phyloP scores from a whole-genome alignment of 2,329 filamentous ascomycete species.

The Dactylellina leptospora region DNA sequence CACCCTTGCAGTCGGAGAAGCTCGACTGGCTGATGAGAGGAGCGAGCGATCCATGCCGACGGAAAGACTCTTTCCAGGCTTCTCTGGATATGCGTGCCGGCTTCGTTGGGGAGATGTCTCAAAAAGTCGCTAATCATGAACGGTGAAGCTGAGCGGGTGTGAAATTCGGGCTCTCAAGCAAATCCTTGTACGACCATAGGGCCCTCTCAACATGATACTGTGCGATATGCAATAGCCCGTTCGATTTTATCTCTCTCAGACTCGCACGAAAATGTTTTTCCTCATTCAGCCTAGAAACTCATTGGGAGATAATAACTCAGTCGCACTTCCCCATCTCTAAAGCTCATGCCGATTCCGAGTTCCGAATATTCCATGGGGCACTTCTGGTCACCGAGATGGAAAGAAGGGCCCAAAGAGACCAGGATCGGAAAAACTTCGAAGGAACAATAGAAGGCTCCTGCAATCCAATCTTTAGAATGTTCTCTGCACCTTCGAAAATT shows the following conservation, averaged over 20 bases:
- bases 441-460: not conserved
- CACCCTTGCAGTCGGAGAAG: too few species aligned
- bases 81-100: not conserved
- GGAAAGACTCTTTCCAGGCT: not conserved
- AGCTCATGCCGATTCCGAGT: constrained; percentile 16
- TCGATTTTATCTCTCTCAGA: not conserved
- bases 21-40: too few species aligned
- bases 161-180: not conserved
- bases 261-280: not conserved
- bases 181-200: not conserved
- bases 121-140: too few species aligned
- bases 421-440: constrained; percentile 43
- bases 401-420: constrained; percentile 3
- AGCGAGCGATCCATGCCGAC: too few species aligned
- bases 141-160: too few species aligned
- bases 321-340: not conserved
- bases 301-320: constrained; percentile 25
- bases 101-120: too few species aligned
- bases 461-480: not conserved
- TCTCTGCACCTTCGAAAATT: constrained; percentile 1
- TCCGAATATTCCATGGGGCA: constrained; percentile 29
- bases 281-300: too few species aligned
- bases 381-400: constrained; percentile 22
- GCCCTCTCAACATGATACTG: not conserved
- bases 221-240: not conserved